These are phyloP conservation scores for Aspergillus nomiae DNA, from an alignment of 2,329 filamentous ascomycete species.

Conservation along the genomic window DNA sequence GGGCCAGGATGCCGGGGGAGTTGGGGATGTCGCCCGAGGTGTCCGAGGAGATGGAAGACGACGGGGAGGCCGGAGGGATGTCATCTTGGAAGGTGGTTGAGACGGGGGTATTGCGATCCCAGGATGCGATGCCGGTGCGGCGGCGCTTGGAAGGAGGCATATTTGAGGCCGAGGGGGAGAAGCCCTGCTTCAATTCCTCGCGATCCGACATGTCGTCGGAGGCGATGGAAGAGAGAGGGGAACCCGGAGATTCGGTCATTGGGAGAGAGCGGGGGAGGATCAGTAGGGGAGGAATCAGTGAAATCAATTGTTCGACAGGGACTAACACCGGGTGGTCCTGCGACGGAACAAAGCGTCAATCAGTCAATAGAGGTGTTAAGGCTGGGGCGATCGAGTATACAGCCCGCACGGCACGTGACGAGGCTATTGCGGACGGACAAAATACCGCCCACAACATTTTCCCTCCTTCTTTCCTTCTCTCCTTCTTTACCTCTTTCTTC, in stretches of 20 bases:
- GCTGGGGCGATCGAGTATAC: slow-evolving; percentile 24
- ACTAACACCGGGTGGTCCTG: background rate
- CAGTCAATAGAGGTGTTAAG: background rate
- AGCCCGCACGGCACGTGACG: slow-evolving; percentile 24
- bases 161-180: slow-evolving; percentile 46
- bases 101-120: slow-evolving; percentile 54
- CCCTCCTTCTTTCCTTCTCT: slow-evolving; percentile 7
- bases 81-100: slow-evolving; percentile 45
- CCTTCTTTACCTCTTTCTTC: slow-evolving; percentile 10
- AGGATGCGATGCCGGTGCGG: slow-evolving; percentile 46
- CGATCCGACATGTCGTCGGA: slow-evolving; percentile 60
- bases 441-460: slow-evolving; percentile 8
- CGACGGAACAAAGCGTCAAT: slow-evolving; percentile 7
- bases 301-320: background rate
- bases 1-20: slow-evolving; percentile 59
- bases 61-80: slow-evolving; percentile 50
- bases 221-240: slow-evolving; percentile 65
- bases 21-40: slow-evolving; percentile 82
- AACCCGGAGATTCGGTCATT: slow-evolving; percentile 60
- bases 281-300: slow-evolving; percentile 1
- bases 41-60: slow-evolving; percentile 81
- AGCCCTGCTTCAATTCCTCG: slow-evolving; percentile 58
- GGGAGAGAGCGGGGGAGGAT: slow-evolving; percentile 12
- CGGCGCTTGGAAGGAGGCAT: slow-evolving; percentile 53
- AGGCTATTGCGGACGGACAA: slow-evolving; percentile 18